Conservation (phyloP, 2,329 filamentous ascomycete species). For the Capronia americana region DNA sequence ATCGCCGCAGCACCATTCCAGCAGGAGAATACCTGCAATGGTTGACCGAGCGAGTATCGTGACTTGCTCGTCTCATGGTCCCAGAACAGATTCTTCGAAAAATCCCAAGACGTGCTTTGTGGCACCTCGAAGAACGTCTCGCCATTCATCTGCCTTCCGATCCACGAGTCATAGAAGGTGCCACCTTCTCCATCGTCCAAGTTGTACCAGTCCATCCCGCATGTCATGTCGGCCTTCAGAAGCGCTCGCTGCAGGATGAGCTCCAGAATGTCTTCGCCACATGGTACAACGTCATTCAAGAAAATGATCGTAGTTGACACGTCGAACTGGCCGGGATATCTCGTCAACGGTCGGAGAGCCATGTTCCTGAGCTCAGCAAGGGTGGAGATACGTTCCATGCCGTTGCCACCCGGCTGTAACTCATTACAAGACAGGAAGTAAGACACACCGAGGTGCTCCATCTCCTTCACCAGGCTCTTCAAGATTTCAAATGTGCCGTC, state of each 20-base stretch:
- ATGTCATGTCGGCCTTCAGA: slow-evolving; percentile 62
- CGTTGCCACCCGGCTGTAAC: slow-evolving; percentile 49
- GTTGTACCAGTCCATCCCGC: slow-evolving; percentile 65
- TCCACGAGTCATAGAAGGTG: slow-evolving; percentile 65
- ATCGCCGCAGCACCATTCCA: slow-evolving; percentile 65
- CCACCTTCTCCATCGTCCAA: slow-evolving; percentile 43
- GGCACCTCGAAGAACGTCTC: slow-evolving; percentile 64
- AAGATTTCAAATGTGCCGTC: slow-evolving; percentile 63
- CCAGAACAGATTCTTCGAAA: slow-evolving; percentile 61
- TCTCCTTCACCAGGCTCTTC: slow-evolving; percentile 47
- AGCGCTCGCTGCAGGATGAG: slow-evolving; percentile 56
- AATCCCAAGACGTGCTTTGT: slow-evolving; percentile 57
- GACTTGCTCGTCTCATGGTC: slow-evolving; percentile 50
- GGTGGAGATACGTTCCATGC: slow-evolving; percentile 53
- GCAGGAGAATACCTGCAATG: slow-evolving; percentile 67
- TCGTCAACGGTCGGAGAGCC: slow-evolving; percentile 56
- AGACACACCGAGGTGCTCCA: slow-evolving; percentile 45
- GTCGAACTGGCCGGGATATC: slow-evolving; percentile 37
- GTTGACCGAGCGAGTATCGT: slow-evolving; percentile 48
- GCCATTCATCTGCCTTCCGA: slow-evolving; percentile 59
- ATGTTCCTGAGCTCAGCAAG: slow-evolving; percentile 62
- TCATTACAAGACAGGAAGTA: slow-evolving; percentile 45
- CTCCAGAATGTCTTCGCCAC: slow-evolving; percentile 64
- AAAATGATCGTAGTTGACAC: slow-evolving; percentile 57
- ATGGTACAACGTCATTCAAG: slow-evolving; percentile 62